A percentile compares a stretch with the other conserved stretches of the same genome.
phyloP scores from a whole-genome alignment of 805 yeast species.

The Kluyveromyces nonfermentans region DNA sequence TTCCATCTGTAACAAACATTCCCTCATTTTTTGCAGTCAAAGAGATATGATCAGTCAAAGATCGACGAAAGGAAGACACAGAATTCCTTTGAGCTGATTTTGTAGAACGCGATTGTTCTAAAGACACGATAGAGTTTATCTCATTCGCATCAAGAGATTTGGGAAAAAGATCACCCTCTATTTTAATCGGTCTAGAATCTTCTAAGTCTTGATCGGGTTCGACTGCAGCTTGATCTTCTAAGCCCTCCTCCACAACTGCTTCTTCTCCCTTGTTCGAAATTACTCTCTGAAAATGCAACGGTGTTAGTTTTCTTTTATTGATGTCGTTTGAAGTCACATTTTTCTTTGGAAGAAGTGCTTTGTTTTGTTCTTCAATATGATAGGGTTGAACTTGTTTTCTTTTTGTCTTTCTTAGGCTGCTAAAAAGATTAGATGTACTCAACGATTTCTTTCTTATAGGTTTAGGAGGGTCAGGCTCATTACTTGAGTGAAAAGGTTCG shows the following conservation, averaged over 20 bases:
- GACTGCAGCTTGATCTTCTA: not conserved
- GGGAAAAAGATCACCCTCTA: constrained; percentile 61
- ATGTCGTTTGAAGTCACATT: not conserved
- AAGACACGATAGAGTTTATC: constrained; percentile 61
- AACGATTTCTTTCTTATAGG: constrained; percentile 20
- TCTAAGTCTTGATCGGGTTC: too few relatives aligned
- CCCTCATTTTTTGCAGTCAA: constrained; percentile 38
- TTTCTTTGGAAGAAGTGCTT: constrained; percentile 4
- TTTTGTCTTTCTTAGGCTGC: constrained; percentile 17
- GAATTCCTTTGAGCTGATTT: constrained; percentile 34
- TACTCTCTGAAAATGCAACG: constrained; percentile 17
- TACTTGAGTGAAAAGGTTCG: not conserved
- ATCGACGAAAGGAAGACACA: constrained; percentile 22
- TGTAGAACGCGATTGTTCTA: constrained; percentile 60
- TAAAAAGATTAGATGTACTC: constrained; percentile 24
- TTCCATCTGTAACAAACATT: constrained; percentile 36
- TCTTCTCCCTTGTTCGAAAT: constrained; percentile 1
- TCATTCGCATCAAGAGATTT: constrained; percentile 57
- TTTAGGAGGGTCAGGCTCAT: constrained; percentile 9
- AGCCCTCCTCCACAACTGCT: not conserved
- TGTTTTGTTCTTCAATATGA: not conserved
- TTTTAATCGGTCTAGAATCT: constrained; percentile 22
- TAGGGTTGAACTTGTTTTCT: constrained; percentile 1
- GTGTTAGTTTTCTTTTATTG: constrained; percentile 21
- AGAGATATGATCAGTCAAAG: constrained; percentile 28